These are phyloP conservation scores for Ambrosia trifida DNA, from an alignment of 129 eudicot species.

Conservation along the genomic window DNA sequence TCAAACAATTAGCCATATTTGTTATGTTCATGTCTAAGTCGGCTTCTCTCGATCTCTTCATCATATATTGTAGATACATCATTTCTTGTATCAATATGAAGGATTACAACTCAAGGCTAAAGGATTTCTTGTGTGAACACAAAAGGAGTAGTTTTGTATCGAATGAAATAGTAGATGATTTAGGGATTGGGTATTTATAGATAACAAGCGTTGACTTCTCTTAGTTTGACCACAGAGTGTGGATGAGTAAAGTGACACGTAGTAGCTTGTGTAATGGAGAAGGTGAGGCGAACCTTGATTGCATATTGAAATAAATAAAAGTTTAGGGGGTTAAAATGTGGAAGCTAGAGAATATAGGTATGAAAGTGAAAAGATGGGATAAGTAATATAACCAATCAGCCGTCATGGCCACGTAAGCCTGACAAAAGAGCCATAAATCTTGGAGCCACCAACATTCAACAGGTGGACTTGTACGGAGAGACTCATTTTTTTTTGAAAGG, in stretches of 20 bases:
- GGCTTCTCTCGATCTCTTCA: conserved; percentile 59
- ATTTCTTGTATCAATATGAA: neutral
- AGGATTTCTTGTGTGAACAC: neutral
- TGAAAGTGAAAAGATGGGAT: conserved; percentile 15
- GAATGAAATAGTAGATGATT: conserved; percentile 19
- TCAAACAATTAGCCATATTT: conserved; percentile 70
- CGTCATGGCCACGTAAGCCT: conserved; percentile 50
- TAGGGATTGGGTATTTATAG: conserved; percentile 31
- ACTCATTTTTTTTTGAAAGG: neutral
- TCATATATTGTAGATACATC: conserved; percentile 39
- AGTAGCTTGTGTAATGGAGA: conserved; percentile 37
- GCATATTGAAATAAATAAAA: conserved; percentile 2
- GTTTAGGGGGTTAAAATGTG: conserved; percentile 29
- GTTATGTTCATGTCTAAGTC: conserved; percentile 37
- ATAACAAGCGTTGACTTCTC: conserved; percentile 34
- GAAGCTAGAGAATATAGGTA: conserved; percentile 11
- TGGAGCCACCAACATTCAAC: conserved; percentile 30
- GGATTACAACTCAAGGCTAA: neutral
- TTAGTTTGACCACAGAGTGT: conserved; percentile 40
- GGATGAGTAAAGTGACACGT: conserved; percentile 38
- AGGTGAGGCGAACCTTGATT: conserved; percentile 20
- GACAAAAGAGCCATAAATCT: conserved; percentile 17
- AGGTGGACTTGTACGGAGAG: conserved; percentile 36
- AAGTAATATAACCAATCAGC: conserved; percentile 22
- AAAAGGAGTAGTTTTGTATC: conserved; percentile 14